Evolutionary conservation across 2,329 filamentous ascomycete genomes (phyloP), one percentile per base, ranked within the genome.

Genomic region (Chaetomium olivaceum): DNA sequence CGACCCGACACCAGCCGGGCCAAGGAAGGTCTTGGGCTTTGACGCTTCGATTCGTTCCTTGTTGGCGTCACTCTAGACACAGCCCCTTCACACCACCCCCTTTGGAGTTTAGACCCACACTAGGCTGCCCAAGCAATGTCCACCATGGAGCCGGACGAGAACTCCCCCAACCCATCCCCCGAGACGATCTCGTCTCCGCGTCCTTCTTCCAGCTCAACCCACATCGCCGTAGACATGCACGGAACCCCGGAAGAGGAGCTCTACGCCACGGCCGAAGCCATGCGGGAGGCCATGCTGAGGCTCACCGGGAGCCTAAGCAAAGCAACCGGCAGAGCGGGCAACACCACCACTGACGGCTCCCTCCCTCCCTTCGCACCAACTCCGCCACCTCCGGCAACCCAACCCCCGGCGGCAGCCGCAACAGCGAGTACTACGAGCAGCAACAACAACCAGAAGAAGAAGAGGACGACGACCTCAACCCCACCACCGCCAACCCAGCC

Each of bases 191-290:
- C 51, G 2, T n/a, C 50, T 16, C 36, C 67, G 19, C 56, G 63
- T 23, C 61, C 64, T 4, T 67, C 67, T 4, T 69, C 68, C 5
- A 50, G 50, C 58, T 68, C 67, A n/a, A 68, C 63, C 43, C 39
- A 51, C 55, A 70, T 70, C 8, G 55, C 63, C 14, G 71, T 69
- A 6, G 62, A 54, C 21, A 55, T 59, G 23, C 39, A 57, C 43
- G 29, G 39, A 9, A 55, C 58, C 1, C 36, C 61, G 9, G 61
- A 65, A 27, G 71, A 72, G 29, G 68, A 71, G 1, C 61, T 70
- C 25, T 70, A 71, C 52, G 67, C 65, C 16, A 62, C 62, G 27
- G 62, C 58, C 48, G 52, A 52, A 9, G 50, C 58, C 43, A 60
- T 65, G 58, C 39, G 62, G 3, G 43, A 57, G 31, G 57, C 61